A percentile compares a stretch with the other conserved stretches of the same genome.
Evolutionary conservation across 192 early-diverging fungal genomes (phyloP).

Genomic region (Phycomyces nitens): DNA sequence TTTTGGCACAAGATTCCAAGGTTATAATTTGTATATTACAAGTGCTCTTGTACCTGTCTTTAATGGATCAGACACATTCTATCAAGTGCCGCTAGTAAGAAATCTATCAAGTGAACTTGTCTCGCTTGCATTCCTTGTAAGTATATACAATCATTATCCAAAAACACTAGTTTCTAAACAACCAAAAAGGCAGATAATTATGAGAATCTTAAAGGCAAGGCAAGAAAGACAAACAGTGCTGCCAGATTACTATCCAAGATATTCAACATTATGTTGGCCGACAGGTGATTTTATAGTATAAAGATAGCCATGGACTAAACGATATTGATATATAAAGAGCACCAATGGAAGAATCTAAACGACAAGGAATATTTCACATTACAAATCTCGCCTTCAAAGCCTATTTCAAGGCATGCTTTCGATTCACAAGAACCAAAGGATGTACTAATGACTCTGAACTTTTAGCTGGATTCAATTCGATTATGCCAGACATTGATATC

Average conservation of each 20-base stretch:
- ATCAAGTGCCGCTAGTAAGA: constrained; percentile 20
- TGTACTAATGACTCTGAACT: background rate
- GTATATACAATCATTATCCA: background rate
- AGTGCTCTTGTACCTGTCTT: constrained; percentile 26
- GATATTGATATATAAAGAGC: constrained; percentile 10
- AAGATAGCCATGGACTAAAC: background rate
- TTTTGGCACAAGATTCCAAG: no score
- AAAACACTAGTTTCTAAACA: background rate
- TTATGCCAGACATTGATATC: constrained; percentile 43
- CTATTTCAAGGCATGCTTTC: constrained; percentile 43
- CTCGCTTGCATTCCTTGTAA: constrained; percentile 17
- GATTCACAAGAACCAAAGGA: background rate
- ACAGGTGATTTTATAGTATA: constrained; percentile 28
- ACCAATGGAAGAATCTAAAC: constrained; percentile 36
- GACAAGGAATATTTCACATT: constrained; percentile 35
- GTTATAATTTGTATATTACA: no score
- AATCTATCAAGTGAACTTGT: constrained; percentile 13
- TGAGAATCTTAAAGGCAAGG: constrained; percentile 9
- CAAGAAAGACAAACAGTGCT: constrained; percentile 23
- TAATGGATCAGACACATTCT: constrained; percentile 7
- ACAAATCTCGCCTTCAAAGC: constrained; percentile 46
- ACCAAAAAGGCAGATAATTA: constrained; percentile 17
- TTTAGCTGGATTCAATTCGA: constrained; percentile 38
- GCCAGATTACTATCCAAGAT: constrained; percentile 36
- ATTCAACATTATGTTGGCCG: constrained; percentile 43